Evolutionary conservation across 768 basidiomycete genomes (phyloP).

Genomic region (Collybia sordida): DNA sequence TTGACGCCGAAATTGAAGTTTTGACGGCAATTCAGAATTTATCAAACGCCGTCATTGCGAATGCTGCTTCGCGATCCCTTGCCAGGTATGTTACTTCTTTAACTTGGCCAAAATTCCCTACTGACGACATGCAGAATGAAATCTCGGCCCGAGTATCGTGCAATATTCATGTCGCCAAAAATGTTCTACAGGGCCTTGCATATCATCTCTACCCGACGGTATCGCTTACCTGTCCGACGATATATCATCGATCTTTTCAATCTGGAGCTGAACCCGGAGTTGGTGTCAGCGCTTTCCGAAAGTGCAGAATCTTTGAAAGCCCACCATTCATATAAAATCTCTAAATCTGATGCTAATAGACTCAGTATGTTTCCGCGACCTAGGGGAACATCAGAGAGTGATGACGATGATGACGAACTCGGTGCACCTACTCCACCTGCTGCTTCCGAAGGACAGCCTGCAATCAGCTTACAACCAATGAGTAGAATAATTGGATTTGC

Average conservation of each 20-base stretch:
- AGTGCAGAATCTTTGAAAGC: constrained; percentile 51
- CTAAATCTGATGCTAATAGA: constrained; percentile 40
- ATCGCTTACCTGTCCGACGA: constrained; percentile 87
- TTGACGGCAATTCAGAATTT: constrained; percentile 91
- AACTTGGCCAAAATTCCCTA: neutral
- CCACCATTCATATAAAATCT: constrained; percentile 40
- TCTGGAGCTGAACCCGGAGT: constrained; percentile 66
- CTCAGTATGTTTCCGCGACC: constrained; percentile 63
- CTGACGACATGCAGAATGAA: constrained; percentile 57
- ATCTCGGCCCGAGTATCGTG: constrained; percentile 69
- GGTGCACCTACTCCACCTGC: constrained; percentile 42
- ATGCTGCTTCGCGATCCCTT: constrained; percentile 88
- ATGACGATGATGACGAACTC: constrained; percentile 52
- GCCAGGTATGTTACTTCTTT: constrained; percentile 56
- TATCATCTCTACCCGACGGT: constrained; percentile 85
- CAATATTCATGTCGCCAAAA: constrained; percentile 73
- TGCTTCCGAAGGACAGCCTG: constrained; percentile 42
- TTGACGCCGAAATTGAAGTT: constrained; percentile 77
- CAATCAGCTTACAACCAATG: constrained; percentile 57
- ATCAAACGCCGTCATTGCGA: constrained; percentile 93
- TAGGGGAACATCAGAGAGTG: constrained; percentile 57
- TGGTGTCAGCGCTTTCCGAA: constrained; percentile 54
- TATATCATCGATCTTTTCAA: constrained; percentile 95
- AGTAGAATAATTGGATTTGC: constrained; percentile 62
- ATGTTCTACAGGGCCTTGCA: constrained; percentile 86